Conservation (phyloP, 768 basidiomycete species). For the Psilocybe tampanensis region DNA sequence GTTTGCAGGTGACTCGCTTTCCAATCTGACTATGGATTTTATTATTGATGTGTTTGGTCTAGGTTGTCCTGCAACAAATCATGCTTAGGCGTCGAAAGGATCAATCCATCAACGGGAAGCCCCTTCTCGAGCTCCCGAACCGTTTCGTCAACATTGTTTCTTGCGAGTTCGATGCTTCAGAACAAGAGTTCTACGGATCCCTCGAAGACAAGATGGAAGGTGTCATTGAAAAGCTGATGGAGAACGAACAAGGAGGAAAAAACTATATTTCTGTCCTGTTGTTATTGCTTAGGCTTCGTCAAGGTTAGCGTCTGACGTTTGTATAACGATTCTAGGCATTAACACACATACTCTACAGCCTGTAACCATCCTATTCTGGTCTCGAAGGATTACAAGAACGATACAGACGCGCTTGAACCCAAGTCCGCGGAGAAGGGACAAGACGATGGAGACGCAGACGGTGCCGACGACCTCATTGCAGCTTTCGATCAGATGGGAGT, state of each 20-base stretch:
- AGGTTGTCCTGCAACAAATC: conserved; percentile 81
- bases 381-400: conserved; percentile 71
- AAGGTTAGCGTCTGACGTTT: conserved; percentile 56
- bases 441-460: conserved; percentile 56
- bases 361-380: conserved; percentile 90
- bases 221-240: conserved; percentile 68
- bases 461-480: conserved; percentile 70
- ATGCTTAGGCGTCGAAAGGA: conserved; percentile 91
- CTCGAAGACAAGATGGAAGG: conserved; percentile 69
- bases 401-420: conserved; percentile 77
- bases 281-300: conserved; percentile 79
- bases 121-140: conserved; percentile 78
- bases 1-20: conserved; percentile 63
- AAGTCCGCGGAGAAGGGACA: conserved; percentile 50
- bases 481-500: conserved; percentile 75
- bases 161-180: conserved; percentile 77
- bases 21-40: background rate
- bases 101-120: conserved; percentile 73
- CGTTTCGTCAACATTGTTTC: conserved; percentile 71
- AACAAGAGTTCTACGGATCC: conserved; percentile 77
- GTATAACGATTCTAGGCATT: background rate
- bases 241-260: conserved; percentile 50
- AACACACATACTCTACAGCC: conserved; percentile 44
- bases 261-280: conserved; percentile 74
- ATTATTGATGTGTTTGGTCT: background rate